Base-by-base conservation (phyloP, 169 alveolate genomes). In the Miamiensis avidus region DNA sequence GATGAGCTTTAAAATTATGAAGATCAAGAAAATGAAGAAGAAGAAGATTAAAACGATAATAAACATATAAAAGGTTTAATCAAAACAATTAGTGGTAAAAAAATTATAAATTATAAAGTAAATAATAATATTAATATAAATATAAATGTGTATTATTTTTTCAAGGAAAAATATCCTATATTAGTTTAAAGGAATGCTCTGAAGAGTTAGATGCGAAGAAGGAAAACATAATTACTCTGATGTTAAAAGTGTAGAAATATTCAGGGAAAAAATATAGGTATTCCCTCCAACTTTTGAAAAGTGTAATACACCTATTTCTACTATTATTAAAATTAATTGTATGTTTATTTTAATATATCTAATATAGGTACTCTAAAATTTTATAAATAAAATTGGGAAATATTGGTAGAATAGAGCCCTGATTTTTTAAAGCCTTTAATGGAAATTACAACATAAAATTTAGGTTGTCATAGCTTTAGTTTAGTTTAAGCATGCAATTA, bases 281-380 rank as follows among this genome's bases (percentile, higher is more conserved):
- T 82, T 65, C 69, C 86, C 86, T n/a, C 69, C 74, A 25, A 69
- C 79, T 33, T 69, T 27, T 72, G 79, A 65, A 29, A 82, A 82
- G 27, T n/a, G 69, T 1, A 34, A 69, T 0, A 65, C 20, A 11
- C 20, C 4, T 11, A 49, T 49, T 11, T 49, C 4, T 49, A 49
- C 20, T 49, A 49, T 11, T 20, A 49, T 11, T 49, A 49, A 49
- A 49, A 4, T 11, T 49, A 49, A 49, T 11, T 49, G 20, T 49
- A 11, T 49, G 69, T 11, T 49, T 49, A 49, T 11, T 49, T 49
- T 49, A 11, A 11, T 49, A 4, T 49, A 11, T 49, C 4, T 49
- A 49, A 49, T 49, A 49, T 11, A 49, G 69, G 26, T 49, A 11
- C 26, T 49, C 69, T 82, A 30, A 82, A 82, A 82, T 82, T 82